Base-by-base conservation (phyloP, 352 stramenopile species). In the Phytopythium kandeliae region DNA sequence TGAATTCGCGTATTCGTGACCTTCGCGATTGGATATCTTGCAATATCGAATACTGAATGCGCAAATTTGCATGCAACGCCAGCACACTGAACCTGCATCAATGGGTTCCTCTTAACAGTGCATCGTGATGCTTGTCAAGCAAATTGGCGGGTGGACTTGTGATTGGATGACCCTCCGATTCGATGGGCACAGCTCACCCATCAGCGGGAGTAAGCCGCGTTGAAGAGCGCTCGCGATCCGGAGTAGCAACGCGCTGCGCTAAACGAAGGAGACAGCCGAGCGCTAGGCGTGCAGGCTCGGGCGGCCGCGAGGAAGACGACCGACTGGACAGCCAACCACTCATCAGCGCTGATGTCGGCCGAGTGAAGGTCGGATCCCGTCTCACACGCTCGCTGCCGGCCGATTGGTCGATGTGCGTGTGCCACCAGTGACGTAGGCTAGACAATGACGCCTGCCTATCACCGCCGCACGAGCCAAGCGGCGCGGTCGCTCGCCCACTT, bases 331-430 rank as follows among this genome's bases (percentile, higher is more conserved):
- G 35, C 22, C 35, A 2, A 6, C 35, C 41, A 47, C 41, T 47
- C 41, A 47, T 47, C 41, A 47, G 4, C 41, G 25, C 40, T 13
- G 22, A 4, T 13, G 38, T 12, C 19, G 21, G 28, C 38, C 5
- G 38, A 45, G 38, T 45, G 38, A 45, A 47, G 41, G 41, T 33
- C 12, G 24, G 16, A 33, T 47, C 41, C 41, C 25, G 41, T 33
- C 41, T 6, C 36, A 42, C 36, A 15, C 36, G 8, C 8, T 13
- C 25, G 9, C 41, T 13, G 13, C 41, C 22, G 13, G 22, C 12
- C 16, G 41, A 33, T 47, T 47, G 41, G 41, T 24, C 41, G 25
- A 42, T 15, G 7, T 9, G n/a, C n/a, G 36, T 19, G 36, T 17
- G n/a, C n/a, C 36, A 15, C 36, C 10, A 15, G 15, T 41, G 35